phyloP scores from a whole-genome alignment of 768 basidiomycete genomes.

The Jaapia argillacea region DNA sequence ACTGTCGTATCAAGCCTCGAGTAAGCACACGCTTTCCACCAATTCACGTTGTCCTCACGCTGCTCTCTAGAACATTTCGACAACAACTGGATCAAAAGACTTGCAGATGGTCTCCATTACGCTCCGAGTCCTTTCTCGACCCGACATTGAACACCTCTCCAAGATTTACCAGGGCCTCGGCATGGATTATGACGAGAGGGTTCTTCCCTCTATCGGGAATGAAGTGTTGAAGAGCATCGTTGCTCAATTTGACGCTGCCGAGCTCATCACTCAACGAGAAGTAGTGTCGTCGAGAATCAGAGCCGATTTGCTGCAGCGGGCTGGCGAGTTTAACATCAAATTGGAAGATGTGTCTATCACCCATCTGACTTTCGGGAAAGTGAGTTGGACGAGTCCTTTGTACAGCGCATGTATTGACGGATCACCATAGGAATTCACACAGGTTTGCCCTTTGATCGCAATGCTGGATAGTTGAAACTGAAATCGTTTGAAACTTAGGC shows the following conservation, averaged over 20 bases:
- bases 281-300: slow-evolving; percentile 91
- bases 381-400: slow-evolving; percentile 17
- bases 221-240: slow-evolving; percentile 98
- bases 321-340: slow-evolving; percentile 91
- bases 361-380: slow-evolving; percentile 83
- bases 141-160: slow-evolving; percentile 78
- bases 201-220: slow-evolving; percentile 94
- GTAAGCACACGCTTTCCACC: slow-evolving; percentile 31
- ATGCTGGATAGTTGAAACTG: slow-evolving; percentile 1
- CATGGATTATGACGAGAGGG: slow-evolving; percentile 95
- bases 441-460: slow-evolving; percentile 24
- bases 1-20: slow-evolving; percentile 94
- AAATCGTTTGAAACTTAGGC: slow-evolving; percentile 35
- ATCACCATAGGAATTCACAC: slow-evolving; percentile 70
- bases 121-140: slow-evolving; percentile 88
- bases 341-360: slow-evolving; percentile 98
- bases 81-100: slow-evolving; percentile 96
- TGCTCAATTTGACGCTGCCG: slow-evolving; percentile 95
- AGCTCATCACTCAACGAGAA: slow-evolving; percentile 95
- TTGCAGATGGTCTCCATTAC: slow-evolving; percentile 98
- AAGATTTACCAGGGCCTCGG: slow-evolving; percentile 95
- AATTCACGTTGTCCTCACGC: slow-evolving; percentile 3
- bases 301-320: slow-evolving; percentile 84
- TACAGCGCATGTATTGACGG: neutral
- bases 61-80: slow-evolving; percentile 82